Conservation (phyloP, 2,329 filamentous ascomycete genomes). For the Orbilia brochopaga region DNA sequence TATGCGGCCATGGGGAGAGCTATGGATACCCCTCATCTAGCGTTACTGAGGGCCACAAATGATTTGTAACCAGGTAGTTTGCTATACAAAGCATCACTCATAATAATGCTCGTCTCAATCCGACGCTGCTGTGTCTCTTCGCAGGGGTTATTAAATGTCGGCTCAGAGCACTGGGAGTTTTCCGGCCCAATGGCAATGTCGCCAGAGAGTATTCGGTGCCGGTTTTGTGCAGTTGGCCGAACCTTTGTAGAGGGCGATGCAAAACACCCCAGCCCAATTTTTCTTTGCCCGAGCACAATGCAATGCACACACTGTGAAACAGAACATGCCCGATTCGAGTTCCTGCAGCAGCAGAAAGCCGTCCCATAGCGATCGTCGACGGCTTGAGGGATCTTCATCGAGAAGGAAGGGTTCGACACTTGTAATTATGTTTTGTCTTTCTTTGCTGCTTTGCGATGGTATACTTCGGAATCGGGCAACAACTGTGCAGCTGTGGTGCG, state of each 20-base stretch:
- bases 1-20: conserved; percentile 24
- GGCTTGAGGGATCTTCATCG: conserved; percentile 1
- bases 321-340: conserved; percentile 25
- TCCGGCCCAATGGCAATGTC: conserved; percentile 20
- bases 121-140: conserved; percentile 12
- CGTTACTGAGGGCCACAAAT: background rate
- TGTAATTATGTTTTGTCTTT: background rate
- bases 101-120: conserved; percentile 4
- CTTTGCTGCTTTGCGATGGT: background rate
- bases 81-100: conserved; percentile 13
- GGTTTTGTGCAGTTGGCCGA: background rate
- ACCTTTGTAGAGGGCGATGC: conserved; percentile 19
- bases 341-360: background rate
- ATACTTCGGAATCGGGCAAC: background rate
- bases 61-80: conserved; percentile 16
- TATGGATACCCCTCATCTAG: conserved; percentile 26
- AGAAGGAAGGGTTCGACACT: conserved; percentile 2
- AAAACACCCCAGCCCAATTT: conserved; percentile 27
- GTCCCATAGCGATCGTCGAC: conserved; percentile 4
- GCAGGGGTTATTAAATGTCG: conserved; percentile 18
- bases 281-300: conserved; percentile 40
- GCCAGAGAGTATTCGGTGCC: conserved; percentile 15
- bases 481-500: too few relatives aligned
- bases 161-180: background rate
- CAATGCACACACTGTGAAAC: conserved; percentile 28